Evolutionary conservation across 2,329 filamentous ascomycete species (phyloP), one percentile per base, ranked within the genome.

Genomic region (Hortaea werneckii): DNA sequence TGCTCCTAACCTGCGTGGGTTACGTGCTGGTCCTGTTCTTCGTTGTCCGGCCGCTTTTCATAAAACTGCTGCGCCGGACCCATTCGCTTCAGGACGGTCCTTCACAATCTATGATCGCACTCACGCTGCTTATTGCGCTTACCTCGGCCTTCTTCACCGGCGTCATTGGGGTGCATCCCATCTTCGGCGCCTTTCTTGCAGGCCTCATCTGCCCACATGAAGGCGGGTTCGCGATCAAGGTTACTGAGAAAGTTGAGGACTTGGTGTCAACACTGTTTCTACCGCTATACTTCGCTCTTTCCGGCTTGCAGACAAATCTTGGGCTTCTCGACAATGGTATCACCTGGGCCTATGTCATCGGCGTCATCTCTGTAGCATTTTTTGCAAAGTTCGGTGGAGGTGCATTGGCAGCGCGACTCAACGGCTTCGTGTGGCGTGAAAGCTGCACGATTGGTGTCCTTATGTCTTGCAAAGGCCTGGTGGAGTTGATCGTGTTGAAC

Each of bases 391-490:
- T 96, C 43, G 71, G 82, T 9, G 90, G 89, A 37, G 88, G 87
- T 12, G 82, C 87, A 0, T 48, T 94, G 1, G 87, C 89, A 6
- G 88, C 90, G 0, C 78, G 80, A 32, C 60, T 79, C 3, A 86
- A 80, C 56, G 87, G 84, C 27, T 72, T 95, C 42, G 76, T 94
- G 1, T 96, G 90, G 90, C 78, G 89, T 48, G 90, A 96, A 64
- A 89, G 85, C 47, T 78, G 94, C 29, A 80, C 87, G 1, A 92
- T 96, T 54, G 90, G 90, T 10, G 80, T 83, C 11, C 68, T 95
- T 57, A 96, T 96, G 90, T 94, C 87, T 67, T 96, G 90, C 66
- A 96, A 96, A 65, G 90, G 90, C 58, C 73, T 96, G 7, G 89
- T 95, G 0, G 89, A 95, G 64, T 71, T 96, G 43, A 95, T 96